These are phyloP conservation scores for Silybum marianum DNA, from an alignment of 129 eudicot species.

Conservation along the genomic window DNA sequence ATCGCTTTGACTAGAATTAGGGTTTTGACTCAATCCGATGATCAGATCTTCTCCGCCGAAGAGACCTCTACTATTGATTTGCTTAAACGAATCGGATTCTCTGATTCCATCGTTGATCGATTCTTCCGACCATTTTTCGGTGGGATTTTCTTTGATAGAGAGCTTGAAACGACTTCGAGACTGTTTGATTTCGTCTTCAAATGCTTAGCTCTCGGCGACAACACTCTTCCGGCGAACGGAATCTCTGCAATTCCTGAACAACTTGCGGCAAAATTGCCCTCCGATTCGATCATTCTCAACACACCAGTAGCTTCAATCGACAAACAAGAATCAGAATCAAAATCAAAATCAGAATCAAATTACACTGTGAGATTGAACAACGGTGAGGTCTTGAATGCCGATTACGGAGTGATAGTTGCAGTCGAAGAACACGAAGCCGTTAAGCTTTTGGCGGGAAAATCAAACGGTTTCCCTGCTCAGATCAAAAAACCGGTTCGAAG, in stretches of 20 bases:
- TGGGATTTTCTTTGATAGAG: constrained; percentile 84
- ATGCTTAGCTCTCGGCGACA: constrained; percentile 84
- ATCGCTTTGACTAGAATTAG: constrained; percentile 65
- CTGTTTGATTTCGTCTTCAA: constrained; percentile 82
- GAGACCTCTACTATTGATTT: constrained; percentile 49
- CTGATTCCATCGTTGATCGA: constrained; percentile 65
- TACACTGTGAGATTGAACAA: constrained; percentile 41
- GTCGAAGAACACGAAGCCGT: constrained; percentile 80
- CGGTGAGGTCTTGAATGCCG: constrained; percentile 61
- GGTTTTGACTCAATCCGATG: constrained; percentile 65
- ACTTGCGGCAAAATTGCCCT: constrained; percentile 66
- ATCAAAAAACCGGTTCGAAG: constrained; percentile 56
- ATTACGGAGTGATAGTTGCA: constrained; percentile 80
- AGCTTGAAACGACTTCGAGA: constrained; percentile 83
- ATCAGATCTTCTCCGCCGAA: constrained; percentile 54
- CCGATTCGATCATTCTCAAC: constrained; percentile 53
- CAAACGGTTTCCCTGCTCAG: background rate
- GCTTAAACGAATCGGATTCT: constrained; percentile 60
- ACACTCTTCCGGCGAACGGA: constrained; percentile 87
- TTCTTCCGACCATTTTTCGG: constrained; percentile 93
- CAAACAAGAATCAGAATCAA: constrained; percentile 16
- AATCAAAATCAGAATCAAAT: constrained; percentile 26
- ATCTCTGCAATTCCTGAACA: constrained; percentile 86
- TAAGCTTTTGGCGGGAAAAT: constrained; percentile 65
- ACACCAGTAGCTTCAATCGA: constrained; percentile 55